Evolutionary conservation across 306 rosid genomes (phyloP).

Genomic region (Vachellia collinsii): DNA sequence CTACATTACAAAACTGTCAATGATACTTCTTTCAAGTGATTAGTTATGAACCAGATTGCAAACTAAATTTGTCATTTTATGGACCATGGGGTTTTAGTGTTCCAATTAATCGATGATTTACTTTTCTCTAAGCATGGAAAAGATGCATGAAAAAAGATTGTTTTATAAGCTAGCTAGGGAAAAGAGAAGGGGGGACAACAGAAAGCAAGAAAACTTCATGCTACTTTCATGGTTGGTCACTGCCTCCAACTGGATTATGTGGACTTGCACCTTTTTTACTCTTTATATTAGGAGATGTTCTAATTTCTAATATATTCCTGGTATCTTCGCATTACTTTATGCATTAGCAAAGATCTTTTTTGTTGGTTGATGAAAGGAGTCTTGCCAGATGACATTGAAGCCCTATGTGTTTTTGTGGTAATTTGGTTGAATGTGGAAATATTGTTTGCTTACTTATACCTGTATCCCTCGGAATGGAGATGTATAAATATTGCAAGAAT

Average conservation of each 20-base stretch:
- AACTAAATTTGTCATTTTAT: not conserved
- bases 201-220: not conserved
- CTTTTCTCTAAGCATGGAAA: conserved; percentile 26
- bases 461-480: not conserved
- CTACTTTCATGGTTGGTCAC: not conserved
- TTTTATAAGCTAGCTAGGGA: not conserved
- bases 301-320: not conserved
- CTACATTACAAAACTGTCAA: not conserved
- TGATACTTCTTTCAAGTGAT: conserved; percentile 1
- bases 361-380: not conserved
- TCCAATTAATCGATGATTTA: not conserved
- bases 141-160: conserved; percentile 30
- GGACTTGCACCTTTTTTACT: not conserved
- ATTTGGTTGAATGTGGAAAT: not conserved
- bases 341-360: not conserved
- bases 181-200: not conserved
- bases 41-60: not conserved
- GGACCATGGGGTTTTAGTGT: not conserved
- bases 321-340: not conserved
- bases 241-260: not conserved
- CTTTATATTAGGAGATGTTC: not conserved
- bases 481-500: conserved; percentile 4
- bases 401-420: not conserved
- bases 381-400: not conserved
- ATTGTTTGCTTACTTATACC: not conserved